Evolutionary conservation across 2,329 filamentous ascomycete species (phyloP), one percentile per base, ranked within the genome.

Genomic region (Pseudocercospora fuligena): DNA sequence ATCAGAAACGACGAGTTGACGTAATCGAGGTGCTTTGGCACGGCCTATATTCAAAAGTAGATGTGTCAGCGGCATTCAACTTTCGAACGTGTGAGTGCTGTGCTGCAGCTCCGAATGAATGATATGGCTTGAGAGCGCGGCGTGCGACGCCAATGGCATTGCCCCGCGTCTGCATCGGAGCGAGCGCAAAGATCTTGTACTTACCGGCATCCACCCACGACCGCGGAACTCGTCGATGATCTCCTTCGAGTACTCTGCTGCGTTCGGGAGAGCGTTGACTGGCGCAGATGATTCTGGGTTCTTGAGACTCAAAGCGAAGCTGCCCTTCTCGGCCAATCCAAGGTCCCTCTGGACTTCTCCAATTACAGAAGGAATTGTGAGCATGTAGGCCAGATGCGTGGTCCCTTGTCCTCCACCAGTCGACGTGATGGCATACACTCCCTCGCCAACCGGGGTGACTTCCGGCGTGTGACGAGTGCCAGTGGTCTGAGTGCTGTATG

Each of bases 361-460:
- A 1, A 92, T 76, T 66, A 91, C 81, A 2, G 85, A 81, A 0
- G 93, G 92, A 29, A 94, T 84, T 0, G 92, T 97, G 57, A 93
- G 81, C 66, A 93, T 86, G 74, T 97, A 97, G 0, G 86, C 91
- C 8, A 97, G 82, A 73, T 97, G 93, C 1, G 89, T 92, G 16
- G 77, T 76, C 12, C 74, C 71, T 36, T 73, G 73, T 57, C 90
- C 87, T 0, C 89, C 83, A 1, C 88, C 88, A 0, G 90, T 92
- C 2, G 86, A 88, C 0, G 90, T 92, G 61, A 97, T 89, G 0
- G 90, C 90, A 73, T 97, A 97, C 0, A 97, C 88, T 0, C 93
- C 94, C 77, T 97, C 93, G 0, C 89, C 93, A n/a, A 93, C 84
- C 0, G 92, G 91, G 0, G 86, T 89, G 0, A 91, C 90, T 1